Conservation (phyloP, 148 eudicot genomes). For the Linanthus parryae region DNA sequence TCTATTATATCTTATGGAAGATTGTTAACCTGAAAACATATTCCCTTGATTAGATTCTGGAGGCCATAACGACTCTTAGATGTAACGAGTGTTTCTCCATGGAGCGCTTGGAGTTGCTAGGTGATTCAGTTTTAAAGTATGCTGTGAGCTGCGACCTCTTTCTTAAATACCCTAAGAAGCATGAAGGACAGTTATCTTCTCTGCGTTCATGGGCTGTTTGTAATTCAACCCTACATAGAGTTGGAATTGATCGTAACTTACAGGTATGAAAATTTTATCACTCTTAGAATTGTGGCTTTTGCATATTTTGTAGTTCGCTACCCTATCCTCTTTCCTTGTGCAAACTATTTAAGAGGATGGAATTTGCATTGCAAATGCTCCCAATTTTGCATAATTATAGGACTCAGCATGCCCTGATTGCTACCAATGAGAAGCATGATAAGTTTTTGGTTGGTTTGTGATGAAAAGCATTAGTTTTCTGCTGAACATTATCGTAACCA, state of each 20-base stretch:
- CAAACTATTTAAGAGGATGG: not conserved
- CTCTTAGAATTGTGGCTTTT: too few species aligned
- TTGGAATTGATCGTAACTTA: constrained; percentile 53
- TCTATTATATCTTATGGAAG: not conserved
- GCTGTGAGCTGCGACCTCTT: constrained; percentile 68
- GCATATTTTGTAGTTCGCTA: not conserved
- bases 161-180: constrained; percentile 55
- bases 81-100: constrained; percentile 80
- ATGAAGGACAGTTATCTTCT: constrained; percentile 75
- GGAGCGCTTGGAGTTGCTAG: constrained; percentile 92
- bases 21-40: not conserved
- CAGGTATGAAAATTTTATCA: constrained; percentile 37
- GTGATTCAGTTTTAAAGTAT: constrained; percentile 91
- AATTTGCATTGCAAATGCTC: too few species aligned
- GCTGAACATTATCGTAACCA: too few species aligned
- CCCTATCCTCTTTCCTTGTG: not conserved
- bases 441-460: too few species aligned
- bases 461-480: too few species aligned
- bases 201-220: constrained; percentile 51
- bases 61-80: constrained; percentile 86
- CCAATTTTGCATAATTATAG: too few species aligned
- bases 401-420: too few species aligned
- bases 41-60: constrained; percentile 48
- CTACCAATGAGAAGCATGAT: too few species aligned
- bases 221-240: constrained; percentile 67